These are phyloP conservation scores for Megacollybia marginata DNA, from an alignment of 768 basidiomycete species.

Conservation along the genomic window DNA sequence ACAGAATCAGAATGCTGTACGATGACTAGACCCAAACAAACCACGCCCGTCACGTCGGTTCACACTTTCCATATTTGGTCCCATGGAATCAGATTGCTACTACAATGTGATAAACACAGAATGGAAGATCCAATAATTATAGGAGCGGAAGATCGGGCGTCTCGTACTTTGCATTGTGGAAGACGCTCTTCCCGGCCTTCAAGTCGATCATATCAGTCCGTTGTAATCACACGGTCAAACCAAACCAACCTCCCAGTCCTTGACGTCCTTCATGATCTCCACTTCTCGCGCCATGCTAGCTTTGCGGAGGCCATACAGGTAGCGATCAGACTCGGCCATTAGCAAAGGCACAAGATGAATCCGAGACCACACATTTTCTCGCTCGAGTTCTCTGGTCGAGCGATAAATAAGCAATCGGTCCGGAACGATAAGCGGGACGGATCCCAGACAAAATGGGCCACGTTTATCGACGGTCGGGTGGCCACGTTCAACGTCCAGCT, in stretches of 20 bases:
- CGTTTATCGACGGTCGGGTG: slow-evolving; percentile 66
- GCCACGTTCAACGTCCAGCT: slow-evolving; percentile 68
- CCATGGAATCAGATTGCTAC: too few species aligned
- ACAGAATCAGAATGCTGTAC: too few species aligned
- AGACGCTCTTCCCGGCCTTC: slow-evolving; percentile 82
- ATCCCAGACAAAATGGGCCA: slow-evolving; percentile 49
- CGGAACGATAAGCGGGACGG: slow-evolving; percentile 42
- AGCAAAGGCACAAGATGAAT: slow-evolving; percentile 91
- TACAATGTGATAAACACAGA: too few species aligned
- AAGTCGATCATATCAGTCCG: slow-evolving; percentile 16
- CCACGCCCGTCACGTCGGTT: too few species aligned
- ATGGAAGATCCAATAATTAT: slow-evolving; percentile 6
- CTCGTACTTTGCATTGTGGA: slow-evolving; percentile 71
- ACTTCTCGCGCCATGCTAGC: slow-evolving; percentile 74
- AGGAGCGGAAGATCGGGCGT: slow-evolving; percentile 24
- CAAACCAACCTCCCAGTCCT: slow-evolving; percentile 79
- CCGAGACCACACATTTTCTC: slow-evolving; percentile 93
- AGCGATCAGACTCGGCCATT: slow-evolving; percentile 90
- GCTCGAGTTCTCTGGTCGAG: slow-evolving; percentile 74
- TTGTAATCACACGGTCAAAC: slow-evolving; percentile 16
- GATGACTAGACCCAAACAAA: too few species aligned
- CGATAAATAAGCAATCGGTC: slow-evolving; percentile 35
- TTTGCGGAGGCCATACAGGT: slow-evolving; percentile 71
- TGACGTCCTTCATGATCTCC: slow-evolving; percentile 93
- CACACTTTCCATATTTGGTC: too few species aligned